These are phyloP conservation scores for Dioscorea cayenensis DNA, from an alignment of 116 monocot species.

Conservation along the genomic window DNA sequence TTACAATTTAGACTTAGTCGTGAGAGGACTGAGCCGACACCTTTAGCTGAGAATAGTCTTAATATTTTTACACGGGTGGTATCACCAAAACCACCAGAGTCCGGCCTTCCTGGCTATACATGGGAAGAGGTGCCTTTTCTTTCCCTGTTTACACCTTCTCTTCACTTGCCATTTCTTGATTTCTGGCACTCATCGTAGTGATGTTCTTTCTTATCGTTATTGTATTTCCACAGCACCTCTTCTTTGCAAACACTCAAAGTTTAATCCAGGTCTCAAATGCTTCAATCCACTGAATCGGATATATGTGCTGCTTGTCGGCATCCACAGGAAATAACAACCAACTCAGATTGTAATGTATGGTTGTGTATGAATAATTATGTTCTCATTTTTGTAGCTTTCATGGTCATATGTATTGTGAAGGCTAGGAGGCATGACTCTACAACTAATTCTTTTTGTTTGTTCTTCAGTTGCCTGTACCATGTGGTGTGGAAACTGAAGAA, in stretches of 20 bases:
- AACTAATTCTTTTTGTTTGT: conserved; percentile 1
- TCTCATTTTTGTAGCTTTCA: neutral
- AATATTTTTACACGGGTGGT: conserved; percentile 21
- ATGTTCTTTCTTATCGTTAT: neutral
- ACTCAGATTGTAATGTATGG: conserved; percentile 5
- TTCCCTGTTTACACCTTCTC: neutral
- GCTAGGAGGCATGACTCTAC: neutral
- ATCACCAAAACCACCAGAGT: conserved; percentile 10
- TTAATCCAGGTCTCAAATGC: conserved; percentile 16
- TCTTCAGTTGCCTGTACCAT: conserved; percentile 24
- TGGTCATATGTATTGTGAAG: neutral
- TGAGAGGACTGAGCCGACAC: conserved; percentile 56
- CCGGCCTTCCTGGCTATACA: conserved; percentile 29
- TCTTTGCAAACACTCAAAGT: conserved; percentile 55
- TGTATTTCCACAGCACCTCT: conserved; percentile 32
- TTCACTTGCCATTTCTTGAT: too few relatives aligned
- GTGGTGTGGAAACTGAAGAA: conserved; percentile 12
- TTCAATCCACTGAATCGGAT: conserved; percentile 21
- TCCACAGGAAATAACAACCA: conserved; percentile 10
- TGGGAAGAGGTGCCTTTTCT: conserved; percentile 63
- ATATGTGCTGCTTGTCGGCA: conserved; percentile 11
- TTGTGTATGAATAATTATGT: conserved; percentile 23
- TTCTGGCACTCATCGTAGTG: neutral
- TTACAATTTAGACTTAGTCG: conserved; percentile 43
- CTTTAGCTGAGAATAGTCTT: conserved; percentile 30